A percentile compares a stretch with the other conserved stretches of the same genome.
Evolutionary conservation across 306 rosid genomes (phyloP).

Genomic region (Heteromeles arbutifolia): DNA sequence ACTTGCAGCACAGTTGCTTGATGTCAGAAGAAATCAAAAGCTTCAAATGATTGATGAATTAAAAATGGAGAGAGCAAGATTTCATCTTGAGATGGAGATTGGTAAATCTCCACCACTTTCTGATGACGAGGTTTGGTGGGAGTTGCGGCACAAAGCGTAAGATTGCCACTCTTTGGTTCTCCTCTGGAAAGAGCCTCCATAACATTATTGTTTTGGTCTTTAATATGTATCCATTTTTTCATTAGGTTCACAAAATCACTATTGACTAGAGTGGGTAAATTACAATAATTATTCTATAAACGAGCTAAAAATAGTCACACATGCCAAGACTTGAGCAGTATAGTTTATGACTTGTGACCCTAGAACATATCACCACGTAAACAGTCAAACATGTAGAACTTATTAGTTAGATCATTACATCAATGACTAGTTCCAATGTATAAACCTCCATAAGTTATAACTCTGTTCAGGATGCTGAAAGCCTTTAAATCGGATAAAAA

Average conservation of each 20-base stretch:
- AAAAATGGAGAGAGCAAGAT: slow-evolving; percentile 57
- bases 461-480: background rate
- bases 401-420: background rate
- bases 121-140: slow-evolving; percentile 87
- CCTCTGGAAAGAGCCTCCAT: background rate
- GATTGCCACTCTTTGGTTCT: slow-evolving; percentile 14
- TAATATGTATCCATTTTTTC: background rate
- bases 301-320: background rate
- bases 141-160: slow-evolving; percentile 78
- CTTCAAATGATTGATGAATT: slow-evolving; percentile 70
- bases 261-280: background rate
- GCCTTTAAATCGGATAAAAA: background rate
- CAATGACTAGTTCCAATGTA: background rate
- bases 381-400: background rate
- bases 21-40: slow-evolving; percentile 85
- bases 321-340: background rate
- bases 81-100: slow-evolving; percentile 79
- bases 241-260: background rate
- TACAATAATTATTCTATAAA: background rate
- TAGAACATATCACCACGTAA: background rate
- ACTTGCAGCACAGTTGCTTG: slow-evolving; percentile 88
- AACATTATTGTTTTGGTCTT: background rate
- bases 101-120: slow-evolving; percentile 95
- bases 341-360: background rate
- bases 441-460: background rate